Base-by-base conservation (phyloP, 2,329 filamentous ascomycete genomes). In the Sclerotinia spermophila region DNA sequence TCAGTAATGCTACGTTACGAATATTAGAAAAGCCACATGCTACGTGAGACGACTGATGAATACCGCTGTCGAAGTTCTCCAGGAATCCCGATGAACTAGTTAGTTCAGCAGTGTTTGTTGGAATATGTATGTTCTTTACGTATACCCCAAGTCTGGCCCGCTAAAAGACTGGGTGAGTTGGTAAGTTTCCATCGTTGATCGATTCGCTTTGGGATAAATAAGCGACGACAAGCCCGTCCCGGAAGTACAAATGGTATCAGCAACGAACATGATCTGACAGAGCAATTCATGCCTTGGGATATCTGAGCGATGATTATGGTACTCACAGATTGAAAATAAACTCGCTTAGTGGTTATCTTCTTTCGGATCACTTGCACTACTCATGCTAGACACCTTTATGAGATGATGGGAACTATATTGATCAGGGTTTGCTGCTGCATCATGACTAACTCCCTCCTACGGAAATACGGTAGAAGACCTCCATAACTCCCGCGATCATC, bases 401-500 rank as follows among this genome's bases (percentile, higher is more conserved):
- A 77, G 76, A 5, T 79, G 78, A 17, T 77, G 67, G 35, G 68
- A 69, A 8, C 80, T 79, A 69, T 81, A 77, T 8, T 75, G 68
- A 6, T 72, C 65, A 0, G 76, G 59, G 67, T 58, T 59, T 65
- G 59, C 40, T 19, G 21, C 33, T 19, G 19, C 15, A 42, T 71
- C 44, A 53, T 78, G 21, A 75, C 75, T 13, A 70, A 72, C 71
- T 84, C 83, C 0, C 79, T 75, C 71, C 80, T 82, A 48, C 75
- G 77, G 66, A 85, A 80, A 76, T 83, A 86, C 3, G 82, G 82
- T 27, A 83, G 77, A 51, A 86, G 79, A 4, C 81, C 81, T 4
- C 83, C 75, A 68, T 84, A 84, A 72, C 81, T 81, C 81, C 84
- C 87, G 4, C 79, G 76, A 0, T 81, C 68, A 66, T 85, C 83